phyloP scores from a whole-genome alignment of 331 rosid genomes.

The Telfairia occidentalis region DNA sequence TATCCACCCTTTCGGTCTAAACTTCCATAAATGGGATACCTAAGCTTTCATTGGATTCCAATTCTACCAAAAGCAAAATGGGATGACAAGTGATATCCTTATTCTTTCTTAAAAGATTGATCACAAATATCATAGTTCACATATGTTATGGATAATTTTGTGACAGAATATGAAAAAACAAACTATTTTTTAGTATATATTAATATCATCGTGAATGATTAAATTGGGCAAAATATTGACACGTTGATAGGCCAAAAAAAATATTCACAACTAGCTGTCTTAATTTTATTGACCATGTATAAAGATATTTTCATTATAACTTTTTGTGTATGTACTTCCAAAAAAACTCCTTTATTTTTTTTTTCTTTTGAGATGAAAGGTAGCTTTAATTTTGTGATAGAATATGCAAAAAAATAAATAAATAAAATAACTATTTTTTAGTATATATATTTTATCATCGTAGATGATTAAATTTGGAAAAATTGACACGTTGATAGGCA shows the following conservation, averaged over 20 bases:
- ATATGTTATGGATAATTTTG: neutral
- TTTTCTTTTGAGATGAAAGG: too few species aligned
- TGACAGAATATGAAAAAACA: neutral
- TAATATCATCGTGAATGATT: neutral
- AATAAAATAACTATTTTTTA: neutral
- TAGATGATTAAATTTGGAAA: neutral
- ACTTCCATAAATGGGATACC: constrained; percentile 1
- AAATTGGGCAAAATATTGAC: neutral
- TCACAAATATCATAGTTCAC: neutral
- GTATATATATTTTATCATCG: neutral
- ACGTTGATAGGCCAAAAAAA: neutral
- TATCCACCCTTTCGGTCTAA: neutral
- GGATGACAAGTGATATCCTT: neutral
- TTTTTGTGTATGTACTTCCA: too few species aligned
- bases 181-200: neutral
- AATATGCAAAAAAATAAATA: too few species aligned
- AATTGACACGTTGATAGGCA: neutral
- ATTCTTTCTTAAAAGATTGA: neutral
- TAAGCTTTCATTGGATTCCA: constrained; percentile 5
- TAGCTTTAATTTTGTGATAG: too few species aligned
- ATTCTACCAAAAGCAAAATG: neutral
- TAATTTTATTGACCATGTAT: neutral
- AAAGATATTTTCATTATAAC: too few species aligned
- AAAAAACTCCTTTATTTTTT: too few species aligned
- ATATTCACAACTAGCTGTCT: neutral